Evolutionary conservation across 805 yeast genomes (phyloP), one percentile per base, ranked within the genome.

Genomic region (Candida lessepsii): DNA sequence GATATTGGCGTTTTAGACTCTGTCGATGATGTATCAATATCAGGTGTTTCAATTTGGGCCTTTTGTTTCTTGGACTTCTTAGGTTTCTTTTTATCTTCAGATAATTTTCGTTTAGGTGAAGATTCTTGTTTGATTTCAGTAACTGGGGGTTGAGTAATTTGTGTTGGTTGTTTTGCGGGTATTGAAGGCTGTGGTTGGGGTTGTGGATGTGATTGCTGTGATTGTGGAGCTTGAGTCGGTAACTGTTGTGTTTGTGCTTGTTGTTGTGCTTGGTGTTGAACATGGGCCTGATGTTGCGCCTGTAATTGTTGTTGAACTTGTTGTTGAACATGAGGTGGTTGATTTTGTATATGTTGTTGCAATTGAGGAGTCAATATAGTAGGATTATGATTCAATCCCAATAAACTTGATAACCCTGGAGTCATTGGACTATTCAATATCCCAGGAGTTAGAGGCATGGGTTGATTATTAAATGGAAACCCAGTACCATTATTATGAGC

Each of bases 391-490:
- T 57, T 49, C 19, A 66, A 53, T 1, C 72, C 71, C 23, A 67
- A 47, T n/a, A 69, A 53, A 38, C 64, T 59, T 31, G 61, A 60
- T 21, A 76, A 54, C 0, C 75, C 75, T 0, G 81, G 80, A 2
- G 78, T 73, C 54, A 72, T 70, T 19, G 71, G 67, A 18, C 72
- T 69, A 34, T 65, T 64, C n/a, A 65, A 45, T 39, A 66, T 49
- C 1, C 61, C 62, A 0, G 78, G 74, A 5, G 70, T 66, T 46
- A 58, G 58, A 37, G 64, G 74, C 44, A 52, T 58, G 4, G 43
- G 11, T 43, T 46, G 70, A 35, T 40, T 61, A 27, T 63, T 57
- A 41, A 70, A 57, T 25, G 71, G 56, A 56, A 63, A 60, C n/a
- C 67, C 73, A 35, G 44, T 39, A 16, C 39, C 37, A 10, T 48